A percentile compares a stretch with the other conserved stretches of the same genome.
phyloP scores from a whole-genome alignment of 2,329 filamentous ascomycete species.

The Penicillium psychrosexuale region DNA sequence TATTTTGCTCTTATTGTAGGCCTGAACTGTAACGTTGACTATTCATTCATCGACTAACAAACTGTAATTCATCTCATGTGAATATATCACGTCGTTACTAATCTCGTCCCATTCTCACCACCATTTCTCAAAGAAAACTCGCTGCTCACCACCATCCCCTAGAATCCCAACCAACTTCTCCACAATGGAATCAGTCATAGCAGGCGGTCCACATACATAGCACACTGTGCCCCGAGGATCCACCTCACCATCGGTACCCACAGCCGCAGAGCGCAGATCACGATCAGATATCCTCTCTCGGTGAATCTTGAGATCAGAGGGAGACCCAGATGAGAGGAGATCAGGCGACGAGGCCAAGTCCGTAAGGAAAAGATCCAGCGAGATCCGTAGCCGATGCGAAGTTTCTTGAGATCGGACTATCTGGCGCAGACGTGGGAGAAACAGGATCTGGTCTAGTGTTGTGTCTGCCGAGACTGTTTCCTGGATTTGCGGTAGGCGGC shows the following conservation, averaged over 20 bases:
- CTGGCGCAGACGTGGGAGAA: conserved; percentile 46
- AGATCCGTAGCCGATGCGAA: conserved; percentile 28
- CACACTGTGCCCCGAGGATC: conserved; percentile 47
- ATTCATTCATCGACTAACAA: not conserved
- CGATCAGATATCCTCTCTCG: conserved; percentile 33
- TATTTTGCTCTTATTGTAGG: not conserved
- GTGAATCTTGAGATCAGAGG: conserved; percentile 28
- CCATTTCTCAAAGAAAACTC: conserved; percentile 62
- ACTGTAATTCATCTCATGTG: not conserved
- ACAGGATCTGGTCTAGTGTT: conserved; percentile 41
- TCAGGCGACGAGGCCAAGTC: conserved; percentile 15
- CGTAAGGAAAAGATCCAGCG: conserved; percentile 38
- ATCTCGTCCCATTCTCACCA: conserved; percentile 47
- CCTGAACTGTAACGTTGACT: not conserved
- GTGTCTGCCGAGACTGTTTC: conserved; percentile 9
- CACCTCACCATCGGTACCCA: conserved; percentile 28
- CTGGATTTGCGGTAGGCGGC: conserved; percentile 37
- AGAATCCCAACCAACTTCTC: conserved; percentile 36
- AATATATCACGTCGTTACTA: not conserved
- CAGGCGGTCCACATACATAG: conserved; percentile 66
- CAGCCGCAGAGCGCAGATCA: conserved; percentile 37
- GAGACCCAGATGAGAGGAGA: conserved; percentile 8
- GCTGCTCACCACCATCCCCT: conserved; percentile 44
- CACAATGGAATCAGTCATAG: conserved; percentile 67
- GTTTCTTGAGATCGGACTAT: conserved; percentile 33